Percentiles rank a stretch among this genome's conserved stretches.
phyloP scores from a whole-genome alignment of 2,329 filamentous ascomycete species.

The Ophiostoma sp. region DNA sequence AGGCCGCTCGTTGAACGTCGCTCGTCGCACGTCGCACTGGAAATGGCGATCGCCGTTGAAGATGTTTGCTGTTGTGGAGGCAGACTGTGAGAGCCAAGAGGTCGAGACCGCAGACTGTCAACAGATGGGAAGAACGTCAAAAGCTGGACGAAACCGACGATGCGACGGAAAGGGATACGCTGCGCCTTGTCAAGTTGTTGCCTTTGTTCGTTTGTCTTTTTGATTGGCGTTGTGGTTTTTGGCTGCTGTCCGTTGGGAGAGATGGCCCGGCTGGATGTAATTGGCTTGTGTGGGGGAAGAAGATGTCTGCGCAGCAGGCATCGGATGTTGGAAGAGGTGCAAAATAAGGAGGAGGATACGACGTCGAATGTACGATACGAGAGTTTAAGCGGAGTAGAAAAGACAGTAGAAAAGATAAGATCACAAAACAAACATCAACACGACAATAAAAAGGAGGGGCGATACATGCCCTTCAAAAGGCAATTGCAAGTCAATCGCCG shows the following conservation, averaged over 20 bases:
- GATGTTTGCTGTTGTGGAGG: constrained; percentile 9
- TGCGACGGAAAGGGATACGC: not conserved
- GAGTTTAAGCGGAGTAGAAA: not conserved
- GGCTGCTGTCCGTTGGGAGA: not conserved
- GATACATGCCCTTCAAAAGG: not conserved
- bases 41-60: not conserved
- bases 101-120: not conserved
- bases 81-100: not conserved
- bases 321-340: not conserved
- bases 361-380: not conserved
- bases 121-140: not conserved
- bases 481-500: not conserved
- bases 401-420: not conserved
- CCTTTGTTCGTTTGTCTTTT: not conserved
- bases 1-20: not conserved
- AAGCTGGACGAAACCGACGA: not conserved
- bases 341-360: not conserved
- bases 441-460: not conserved
- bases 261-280: not conserved
- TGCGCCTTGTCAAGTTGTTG: not conserved
- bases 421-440: constrained; percentile 3
- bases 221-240: not conserved
- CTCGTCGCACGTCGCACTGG: not conserved
- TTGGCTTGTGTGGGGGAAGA: not conserved
- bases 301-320: constrained; percentile 12